A percentile compares a stretch with the other conserved stretches of the same genome.
Conservation (phyloP, 2,329 filamentous ascomycete genomes). For the Colletotrichum sublineola region DNA sequence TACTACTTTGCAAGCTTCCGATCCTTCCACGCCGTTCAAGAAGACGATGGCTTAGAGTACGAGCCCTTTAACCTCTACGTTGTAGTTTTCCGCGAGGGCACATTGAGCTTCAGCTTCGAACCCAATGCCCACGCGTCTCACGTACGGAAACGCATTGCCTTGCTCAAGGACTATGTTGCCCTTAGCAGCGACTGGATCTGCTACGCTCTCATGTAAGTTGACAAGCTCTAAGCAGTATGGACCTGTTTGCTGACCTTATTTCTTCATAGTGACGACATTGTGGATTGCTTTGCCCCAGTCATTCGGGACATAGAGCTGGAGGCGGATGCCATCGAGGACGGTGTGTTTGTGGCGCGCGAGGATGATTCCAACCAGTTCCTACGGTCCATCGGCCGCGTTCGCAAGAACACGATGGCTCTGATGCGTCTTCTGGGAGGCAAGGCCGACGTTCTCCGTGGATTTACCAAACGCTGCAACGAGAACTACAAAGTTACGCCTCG, state of each 20-base stretch:
- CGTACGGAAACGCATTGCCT: conserved; percentile 91
- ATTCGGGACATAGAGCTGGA: conserved; percentile 89
- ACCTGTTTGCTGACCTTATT: conserved; percentile 45
- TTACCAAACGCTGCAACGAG: conserved; percentile 98
- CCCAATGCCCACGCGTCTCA: conserved; percentile 89
- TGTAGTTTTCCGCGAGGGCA: conserved; percentile 94
- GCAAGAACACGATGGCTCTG: conserved; percentile 94
- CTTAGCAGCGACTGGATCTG: conserved; percentile 99
- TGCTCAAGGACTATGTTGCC: conserved; percentile 93
- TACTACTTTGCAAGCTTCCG: conserved; percentile 99
- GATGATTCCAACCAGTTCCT: conserved; percentile 92
- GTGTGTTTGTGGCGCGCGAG: conserved; percentile 90
- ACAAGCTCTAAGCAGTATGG: not conserved
- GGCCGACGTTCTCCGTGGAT: conserved; percentile 97
- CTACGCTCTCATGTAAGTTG: conserved; percentile 90
- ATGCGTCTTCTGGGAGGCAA: conserved; percentile 95
- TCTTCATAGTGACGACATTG: conserved; percentile 87
- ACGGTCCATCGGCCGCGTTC: conserved; percentile 87
- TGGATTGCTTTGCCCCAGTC: conserved; percentile 92
- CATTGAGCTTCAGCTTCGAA: conserved; percentile 93
- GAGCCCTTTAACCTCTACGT: conserved; percentile 98
- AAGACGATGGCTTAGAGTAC: conserved; percentile 85
- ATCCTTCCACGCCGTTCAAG: conserved; percentile 85
- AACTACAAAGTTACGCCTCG: conserved; percentile 95
- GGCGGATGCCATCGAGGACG: conserved; percentile 93